Base-by-base conservation (phyloP, 768 basidiomycete genomes). In the Lactarius indigo region DNA sequence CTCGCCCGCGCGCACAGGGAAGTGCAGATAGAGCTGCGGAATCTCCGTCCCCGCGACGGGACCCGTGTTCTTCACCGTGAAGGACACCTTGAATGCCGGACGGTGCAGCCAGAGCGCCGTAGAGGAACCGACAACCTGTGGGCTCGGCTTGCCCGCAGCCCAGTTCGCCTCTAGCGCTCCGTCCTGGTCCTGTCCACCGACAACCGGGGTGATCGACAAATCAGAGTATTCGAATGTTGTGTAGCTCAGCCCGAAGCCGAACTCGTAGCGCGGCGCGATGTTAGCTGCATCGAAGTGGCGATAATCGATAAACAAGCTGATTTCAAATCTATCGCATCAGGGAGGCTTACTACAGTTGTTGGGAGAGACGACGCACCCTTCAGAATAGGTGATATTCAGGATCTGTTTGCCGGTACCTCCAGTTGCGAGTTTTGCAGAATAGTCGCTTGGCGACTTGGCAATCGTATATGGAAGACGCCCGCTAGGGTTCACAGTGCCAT, bases 401-500 rank as follows among this genome's bases (percentile, higher is more conserved):
- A 65, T 54, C 69, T 44, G n/a, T 12, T 44, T 9, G 17, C 23
- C 33, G 6, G 35, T 37, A 12, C 50, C 37, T 23, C 37, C 57
- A 15, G 28, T 58, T 8, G 17, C 31, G 9, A 61, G 26, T 3
- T 54, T 31, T 12, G 60, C 57, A 12, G 64, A 33, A 56, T 61
- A 65, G 26, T 62, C 58, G 58, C 60, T n/a, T 80, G 77, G 7
- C 78, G 81, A 41, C 81, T 84, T 64, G 17, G 86, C 88, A 70
- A 94, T 89, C 18, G 89, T 86, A 73, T 86, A 89, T 0, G 87
- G 86, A 17, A 89, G 75, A 47, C 87, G 82, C 15, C 87, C 88
- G 63, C 83, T 74, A 0, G 92, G 93, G 72, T 93, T 94, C 74
- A 87, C 87, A 28, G 77, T 78, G 0, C 92, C 93, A 69, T 86